Evolutionary conservation across 2,329 filamentous ascomycete species (phyloP).

Genomic region (Whalleya microplaca): DNA sequence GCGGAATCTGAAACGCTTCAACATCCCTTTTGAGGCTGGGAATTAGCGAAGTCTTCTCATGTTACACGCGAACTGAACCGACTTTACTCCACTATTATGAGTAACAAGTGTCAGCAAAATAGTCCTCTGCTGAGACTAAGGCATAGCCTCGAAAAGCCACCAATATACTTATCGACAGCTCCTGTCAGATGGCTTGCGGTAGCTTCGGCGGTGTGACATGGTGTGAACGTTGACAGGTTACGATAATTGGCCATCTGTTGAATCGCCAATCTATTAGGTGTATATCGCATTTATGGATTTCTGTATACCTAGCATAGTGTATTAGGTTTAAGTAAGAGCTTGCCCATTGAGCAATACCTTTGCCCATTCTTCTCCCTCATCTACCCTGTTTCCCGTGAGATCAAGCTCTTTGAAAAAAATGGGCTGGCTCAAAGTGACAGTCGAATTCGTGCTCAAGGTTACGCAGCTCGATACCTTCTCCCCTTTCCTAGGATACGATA

Average conservation of each 20-base stretch:
- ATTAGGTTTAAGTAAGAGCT: no score
- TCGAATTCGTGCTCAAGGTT: constrained; percentile 18
- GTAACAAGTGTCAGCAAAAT: not conserved
- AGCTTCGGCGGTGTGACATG: no score
- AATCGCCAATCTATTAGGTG: no score
- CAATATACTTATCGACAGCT: not conserved
- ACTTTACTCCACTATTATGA: not conserved
- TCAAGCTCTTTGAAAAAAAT: constrained; percentile 4
- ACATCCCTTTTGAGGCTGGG: not conserved
- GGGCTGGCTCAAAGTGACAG: constrained; percentile 22
- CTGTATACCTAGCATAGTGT: no score
- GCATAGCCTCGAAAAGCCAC: not conserved
- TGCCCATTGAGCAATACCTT: no score
- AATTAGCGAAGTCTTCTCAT: not conserved
- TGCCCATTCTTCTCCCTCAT: no score
- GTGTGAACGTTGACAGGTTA: no score
- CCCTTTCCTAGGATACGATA: constrained; percentile 3
- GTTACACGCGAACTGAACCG: not conserved
- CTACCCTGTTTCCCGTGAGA: not conserved
- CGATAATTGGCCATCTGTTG: no score
- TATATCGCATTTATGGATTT: no score
- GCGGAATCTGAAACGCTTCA: not conserved
- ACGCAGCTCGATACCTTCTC: constrained; percentile 16
- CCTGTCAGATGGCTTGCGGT: not conserved
- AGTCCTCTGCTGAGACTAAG: not conserved